Evolutionary conservation across 148 eudicot genomes (phyloP).

Genomic region (Nepenthes gracilis): DNA sequence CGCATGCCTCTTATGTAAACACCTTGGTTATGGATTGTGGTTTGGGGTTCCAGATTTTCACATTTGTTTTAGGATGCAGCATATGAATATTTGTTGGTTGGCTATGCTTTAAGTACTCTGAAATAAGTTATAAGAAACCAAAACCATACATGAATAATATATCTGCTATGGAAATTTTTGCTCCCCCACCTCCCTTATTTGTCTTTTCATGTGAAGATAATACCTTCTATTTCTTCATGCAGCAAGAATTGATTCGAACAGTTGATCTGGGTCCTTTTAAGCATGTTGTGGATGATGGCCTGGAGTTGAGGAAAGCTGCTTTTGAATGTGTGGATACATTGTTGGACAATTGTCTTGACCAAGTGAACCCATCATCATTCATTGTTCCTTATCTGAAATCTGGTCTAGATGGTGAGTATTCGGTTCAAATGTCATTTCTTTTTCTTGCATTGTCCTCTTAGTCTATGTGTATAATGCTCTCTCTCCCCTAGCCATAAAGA

Average conservation of each 20-base stretch:
- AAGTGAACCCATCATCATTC: constrained; percentile 89
- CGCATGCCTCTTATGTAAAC: no score
- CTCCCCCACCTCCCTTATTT: no score
- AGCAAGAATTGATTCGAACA: constrained; percentile 94
- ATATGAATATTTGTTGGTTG: no score
- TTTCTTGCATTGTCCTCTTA: background rate
- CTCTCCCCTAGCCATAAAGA: background rate
- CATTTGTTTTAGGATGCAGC: no score
- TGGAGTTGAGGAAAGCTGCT: constrained; percentile 94
- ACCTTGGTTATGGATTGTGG: no score
- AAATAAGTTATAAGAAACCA: no score
- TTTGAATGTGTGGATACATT: constrained; percentile 97
- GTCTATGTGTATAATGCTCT: background rate
- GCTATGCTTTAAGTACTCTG: no score
- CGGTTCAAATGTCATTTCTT: background rate
- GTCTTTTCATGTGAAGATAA: background rate
- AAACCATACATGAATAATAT: no score
- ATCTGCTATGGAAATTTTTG: no score
- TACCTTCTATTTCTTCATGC: constrained; percentile 15
- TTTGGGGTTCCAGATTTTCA: no score
- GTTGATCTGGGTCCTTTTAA: constrained; percentile 98
- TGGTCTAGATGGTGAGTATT: constrained; percentile 75
- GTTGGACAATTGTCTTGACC: constrained; percentile 87
- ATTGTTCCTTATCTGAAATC: constrained; percentile 78
- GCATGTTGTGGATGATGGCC: constrained; percentile 98